phyloP scores from a whole-genome alignment of 1,139 yeast species.

The Zygoascus hellenicus region DNA sequence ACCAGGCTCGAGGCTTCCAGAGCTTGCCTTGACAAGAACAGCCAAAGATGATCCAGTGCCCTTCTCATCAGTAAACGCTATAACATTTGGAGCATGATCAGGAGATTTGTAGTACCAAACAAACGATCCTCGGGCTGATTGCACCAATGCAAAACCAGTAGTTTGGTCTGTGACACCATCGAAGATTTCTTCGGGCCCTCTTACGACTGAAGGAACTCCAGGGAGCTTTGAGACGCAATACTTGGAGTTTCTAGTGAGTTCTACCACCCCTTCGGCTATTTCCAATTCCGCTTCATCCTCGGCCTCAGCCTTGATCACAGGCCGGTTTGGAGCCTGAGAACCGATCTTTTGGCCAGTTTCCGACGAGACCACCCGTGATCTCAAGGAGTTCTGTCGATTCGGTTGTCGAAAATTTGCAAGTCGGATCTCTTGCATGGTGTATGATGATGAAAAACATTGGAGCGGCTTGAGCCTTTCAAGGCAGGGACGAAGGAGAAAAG shows the following conservation, averaged over 20 bases:
- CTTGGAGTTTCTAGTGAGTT: constrained; percentile 54
- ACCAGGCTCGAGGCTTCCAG: constrained; percentile 64
- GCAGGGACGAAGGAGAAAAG: too few relatives aligned
- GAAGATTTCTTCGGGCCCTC: constrained; percentile 17
- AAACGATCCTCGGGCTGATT: constrained; percentile 47
- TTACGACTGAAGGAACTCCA: constrained; percentile 47
- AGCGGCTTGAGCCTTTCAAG: too few relatives aligned
- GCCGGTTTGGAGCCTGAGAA: background rate
- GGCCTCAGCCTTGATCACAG: background rate
- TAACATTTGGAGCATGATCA: constrained; percentile 53
- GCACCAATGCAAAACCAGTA: constrained; percentile 52
- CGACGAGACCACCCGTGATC: background rate
- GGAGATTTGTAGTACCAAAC: constrained; percentile 68
- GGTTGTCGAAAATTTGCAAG: background rate
- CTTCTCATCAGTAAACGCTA: constrained; percentile 31
- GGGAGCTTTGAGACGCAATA: constrained; percentile 59
- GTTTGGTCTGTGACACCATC: constrained; percentile 51
- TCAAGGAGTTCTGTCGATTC: background rate
- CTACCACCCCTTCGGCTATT: constrained; percentile 34
- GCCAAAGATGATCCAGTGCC: constrained; percentile 37
- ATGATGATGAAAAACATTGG: too few relatives aligned
- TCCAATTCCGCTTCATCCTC: background rate
- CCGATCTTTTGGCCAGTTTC: background rate
- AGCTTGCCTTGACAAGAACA: constrained; percentile 58
- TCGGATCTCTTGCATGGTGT: constrained; percentile 1